These are phyloP conservation scores for Piper longum DNA, from an alignment of 164 flowering plant genomes.

Conservation along the genomic window DNA sequence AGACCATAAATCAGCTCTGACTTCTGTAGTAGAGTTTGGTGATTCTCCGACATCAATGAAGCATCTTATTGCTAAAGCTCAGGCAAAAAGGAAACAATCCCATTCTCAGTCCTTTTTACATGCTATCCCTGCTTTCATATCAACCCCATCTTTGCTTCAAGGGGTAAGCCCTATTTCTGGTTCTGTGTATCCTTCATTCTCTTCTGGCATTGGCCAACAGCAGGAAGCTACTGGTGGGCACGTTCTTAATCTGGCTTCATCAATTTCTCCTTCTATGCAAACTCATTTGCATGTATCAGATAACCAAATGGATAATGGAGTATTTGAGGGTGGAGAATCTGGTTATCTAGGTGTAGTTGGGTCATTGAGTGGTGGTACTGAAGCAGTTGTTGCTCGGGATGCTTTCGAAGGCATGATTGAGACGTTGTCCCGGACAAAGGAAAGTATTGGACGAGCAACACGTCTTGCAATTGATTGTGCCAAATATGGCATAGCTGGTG, in stretches of 20 bases:
- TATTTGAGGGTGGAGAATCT: slow-evolving; percentile 41
- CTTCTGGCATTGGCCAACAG: slow-evolving; percentile 22
- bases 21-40: slow-evolving; percentile 20
- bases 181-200: slow-evolving; percentile 19
- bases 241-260: slow-evolving; percentile 11
- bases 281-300: slow-evolving; percentile 23
- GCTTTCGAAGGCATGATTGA: slow-evolving; percentile 99
- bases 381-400: slow-evolving; percentile 97
- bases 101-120: slow-evolving; percentile 26
- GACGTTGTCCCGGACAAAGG: slow-evolving; percentile 93
- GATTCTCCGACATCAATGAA: slow-evolving; percentile 63
- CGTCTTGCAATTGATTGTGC: slow-evolving; percentile 98
- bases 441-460: slow-evolving; percentile 99
- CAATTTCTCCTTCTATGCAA: slow-evolving; percentile 41
- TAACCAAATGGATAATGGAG: slow-evolving; percentile 39
- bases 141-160: slow-evolving; percentile 18
- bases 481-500: slow-evolving; percentile 87
- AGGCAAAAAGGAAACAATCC: slow-evolving; percentile 72
- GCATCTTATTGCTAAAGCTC: slow-evolving; percentile 93
- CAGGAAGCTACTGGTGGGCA: slow-evolving; percentile 28
- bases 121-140: slow-evolving; percentile 13
- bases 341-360: slow-evolving; percentile 39
- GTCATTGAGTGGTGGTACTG: slow-evolving; percentile 91
- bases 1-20: slow-evolving; percentile 23
- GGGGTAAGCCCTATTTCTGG: slow-evolving; percentile 42